phyloP scores from a whole-genome alignment of 495 filamentous ascomycete species.

The Clohesyomyces aquaticus region DNA sequence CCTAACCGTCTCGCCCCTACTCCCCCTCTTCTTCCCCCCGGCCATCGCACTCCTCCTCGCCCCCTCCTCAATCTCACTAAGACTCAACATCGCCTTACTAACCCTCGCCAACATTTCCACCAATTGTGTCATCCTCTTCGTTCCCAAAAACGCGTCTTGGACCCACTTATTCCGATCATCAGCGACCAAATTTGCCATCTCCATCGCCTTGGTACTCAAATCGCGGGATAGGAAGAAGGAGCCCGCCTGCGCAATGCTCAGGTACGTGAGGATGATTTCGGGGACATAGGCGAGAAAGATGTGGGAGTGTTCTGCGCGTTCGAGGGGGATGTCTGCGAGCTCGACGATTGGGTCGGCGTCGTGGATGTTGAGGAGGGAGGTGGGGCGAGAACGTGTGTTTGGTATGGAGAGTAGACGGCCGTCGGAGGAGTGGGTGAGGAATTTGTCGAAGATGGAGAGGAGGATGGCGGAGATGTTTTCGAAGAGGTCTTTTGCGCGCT shows the following conservation, averaged over 20 bases:
- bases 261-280: constrained; percentile 79
- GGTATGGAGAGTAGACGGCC: not conserved
- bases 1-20: constrained; percentile 30
- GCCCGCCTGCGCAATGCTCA: constrained; percentile 70
- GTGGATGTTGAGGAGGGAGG: constrained; percentile 1
- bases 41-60: not conserved
- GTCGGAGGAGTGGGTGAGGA: not conserved
- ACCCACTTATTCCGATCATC: constrained; percentile 64
- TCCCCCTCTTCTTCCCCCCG: constrained; percentile 38
- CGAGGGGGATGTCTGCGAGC: constrained; percentile 20
- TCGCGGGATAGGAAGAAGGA: constrained; percentile 66
- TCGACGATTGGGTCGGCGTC: no score
- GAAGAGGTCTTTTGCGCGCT: constrained; percentile 30
- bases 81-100: constrained; percentile 72
- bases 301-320: constrained; percentile 41
- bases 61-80: constrained; percentile 49
- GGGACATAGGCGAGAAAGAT: constrained; percentile 79
- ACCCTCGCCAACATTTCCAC: constrained; percentile 72
- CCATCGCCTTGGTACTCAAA: constrained; percentile 74
- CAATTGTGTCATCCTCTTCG: constrained; percentile 75
- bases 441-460: constrained; percentile 2
- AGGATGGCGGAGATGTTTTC: constrained; percentile 12
- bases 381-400: not conserved
- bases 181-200: constrained; percentile 69
- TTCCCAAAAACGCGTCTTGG: constrained; percentile 64